Base-by-base conservation (phyloP, 148 eudicot species). In the Silene latifolia region DNA sequence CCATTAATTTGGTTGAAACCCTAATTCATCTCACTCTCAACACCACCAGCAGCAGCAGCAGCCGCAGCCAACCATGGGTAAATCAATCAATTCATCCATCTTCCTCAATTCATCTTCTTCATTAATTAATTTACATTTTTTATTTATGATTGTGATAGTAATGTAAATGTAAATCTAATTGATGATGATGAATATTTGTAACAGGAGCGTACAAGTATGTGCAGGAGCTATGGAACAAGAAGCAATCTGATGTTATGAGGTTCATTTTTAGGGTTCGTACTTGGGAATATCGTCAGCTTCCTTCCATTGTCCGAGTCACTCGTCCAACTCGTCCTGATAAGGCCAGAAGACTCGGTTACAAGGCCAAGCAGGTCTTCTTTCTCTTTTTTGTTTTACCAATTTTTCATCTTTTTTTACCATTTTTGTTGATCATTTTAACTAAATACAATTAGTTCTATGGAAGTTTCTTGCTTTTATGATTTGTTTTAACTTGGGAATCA, bases 311-410 rank as follows among this genome's bases (percentile, higher is more conserved):
- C 10, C 83, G 88, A 1, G 86, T 86, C 51, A 86, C 86, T 58
- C 84, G 51, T 23, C 88, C 88, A 0, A 86, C 86, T 42, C 84
- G 88, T 21, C 88, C 88, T 61, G 88, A 85, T 60, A 85, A 83
- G 82, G 88, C 88, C 56, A 84, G 88, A 23, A 86, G 88, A 60
- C 82, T 86, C 35, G 88, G 86, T 24, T 83, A 83, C 89, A 86
- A 86, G 74, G 89, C 89, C 76, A 86, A 86, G 79, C 89, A 86
- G 89, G 89, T 86, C 25, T 9, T 7, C 29, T 11, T 0, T 11
- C 11, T 32, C 35, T 32, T 32, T 32, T n/a, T n/a, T 27, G 2
- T 27, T 27, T 27, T 27, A 3, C 35, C 5, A 2, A 2, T 32
- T 32, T 32, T 32, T 32, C 5, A 2, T 32, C 35, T 2, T 32